Evolutionary conservation across 495 filamentous ascomycete species (phyloP).

Genomic region (Chaetomium fimeti): DNA sequence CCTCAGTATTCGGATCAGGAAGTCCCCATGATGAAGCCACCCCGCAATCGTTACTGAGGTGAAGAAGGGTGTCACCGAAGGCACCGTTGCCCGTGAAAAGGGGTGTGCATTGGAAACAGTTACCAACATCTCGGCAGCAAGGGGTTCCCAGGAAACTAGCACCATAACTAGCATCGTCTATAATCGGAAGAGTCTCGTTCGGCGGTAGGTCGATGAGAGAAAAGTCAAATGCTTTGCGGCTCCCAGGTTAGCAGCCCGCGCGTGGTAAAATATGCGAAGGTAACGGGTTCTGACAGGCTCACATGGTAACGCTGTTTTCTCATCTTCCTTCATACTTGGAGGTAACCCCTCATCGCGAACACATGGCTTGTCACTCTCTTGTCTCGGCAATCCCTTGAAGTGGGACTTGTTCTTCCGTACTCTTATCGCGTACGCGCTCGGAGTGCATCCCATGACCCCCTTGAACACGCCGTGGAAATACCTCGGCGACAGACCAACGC

Average conservation of each 20-base stretch:
- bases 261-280: too few relatives aligned
- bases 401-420: not conserved
- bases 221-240: not conserved
- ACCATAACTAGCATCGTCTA: too few relatives aligned
- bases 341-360: not conserved
- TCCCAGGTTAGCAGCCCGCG: not conserved
- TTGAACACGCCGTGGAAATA: constrained; percentile 9
- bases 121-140: too few relatives aligned
- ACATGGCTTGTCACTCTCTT: not conserved
- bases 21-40: too few relatives aligned
- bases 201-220: too few relatives aligned
- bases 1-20: too few relatives aligned
- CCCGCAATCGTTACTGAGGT: too few relatives aligned
- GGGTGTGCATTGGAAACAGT: too few relatives aligned
- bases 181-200: too few relatives aligned
- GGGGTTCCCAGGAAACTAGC: too few relatives aligned
- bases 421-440: not conserved
- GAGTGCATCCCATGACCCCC: not conserved
- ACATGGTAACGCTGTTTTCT: not conserved
- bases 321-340: not conserved
- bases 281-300: not conserved
- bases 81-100: too few relatives aligned
- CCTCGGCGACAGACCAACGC: constrained; percentile 2
- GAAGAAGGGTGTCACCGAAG: too few relatives aligned
- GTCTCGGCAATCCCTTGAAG: not conserved